Conservation (phyloP, 306 rosid genomes). For the Pterocarpus santalinus region DNA sequence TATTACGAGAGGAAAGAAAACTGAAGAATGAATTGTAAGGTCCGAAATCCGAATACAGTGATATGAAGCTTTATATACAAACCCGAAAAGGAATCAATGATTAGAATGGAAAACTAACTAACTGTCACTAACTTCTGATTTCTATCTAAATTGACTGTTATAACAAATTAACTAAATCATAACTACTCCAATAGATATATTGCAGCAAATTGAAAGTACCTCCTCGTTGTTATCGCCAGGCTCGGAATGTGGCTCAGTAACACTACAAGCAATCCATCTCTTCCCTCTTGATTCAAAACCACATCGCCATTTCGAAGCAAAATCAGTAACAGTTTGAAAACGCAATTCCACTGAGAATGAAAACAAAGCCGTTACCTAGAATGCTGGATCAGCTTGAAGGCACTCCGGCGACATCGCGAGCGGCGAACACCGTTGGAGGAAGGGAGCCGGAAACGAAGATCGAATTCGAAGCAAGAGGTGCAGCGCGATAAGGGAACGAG, state of each 20-base stretch:
- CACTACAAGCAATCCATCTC: conserved; percentile 69
- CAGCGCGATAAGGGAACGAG: conserved; percentile 62
- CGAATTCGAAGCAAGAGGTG: conserved; percentile 64
- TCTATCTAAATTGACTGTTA: neutral
- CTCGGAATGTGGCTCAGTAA: conserved; percentile 63
- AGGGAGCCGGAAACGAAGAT: conserved; percentile 65
- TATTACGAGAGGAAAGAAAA: neutral
- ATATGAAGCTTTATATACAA: no score
- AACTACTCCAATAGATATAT: neutral
- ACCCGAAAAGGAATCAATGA: neutral
- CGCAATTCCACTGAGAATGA: neutral
- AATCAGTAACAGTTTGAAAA: neutral
- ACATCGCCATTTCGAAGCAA: conserved; percentile 26
- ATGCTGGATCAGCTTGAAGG: conserved; percentile 52
- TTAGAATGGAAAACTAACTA: neutral
- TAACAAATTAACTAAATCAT: neutral
- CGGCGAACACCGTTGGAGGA: conserved; percentile 43
- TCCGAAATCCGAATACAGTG: no score
- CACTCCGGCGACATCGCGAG: conserved; percentile 44
- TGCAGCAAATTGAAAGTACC: conserved; percentile 56
- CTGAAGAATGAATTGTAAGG: no score
- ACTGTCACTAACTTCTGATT: neutral
- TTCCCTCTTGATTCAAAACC: conserved; percentile 40
- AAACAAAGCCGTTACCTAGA: conserved; percentile 54
- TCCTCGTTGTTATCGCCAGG: conserved; percentile 67